Evolutionary conservation across 768 basidiomycete species (phyloP), one percentile per base, ranked within the genome.

Genomic region (Rubroboletus pulcherrimus): DNA sequence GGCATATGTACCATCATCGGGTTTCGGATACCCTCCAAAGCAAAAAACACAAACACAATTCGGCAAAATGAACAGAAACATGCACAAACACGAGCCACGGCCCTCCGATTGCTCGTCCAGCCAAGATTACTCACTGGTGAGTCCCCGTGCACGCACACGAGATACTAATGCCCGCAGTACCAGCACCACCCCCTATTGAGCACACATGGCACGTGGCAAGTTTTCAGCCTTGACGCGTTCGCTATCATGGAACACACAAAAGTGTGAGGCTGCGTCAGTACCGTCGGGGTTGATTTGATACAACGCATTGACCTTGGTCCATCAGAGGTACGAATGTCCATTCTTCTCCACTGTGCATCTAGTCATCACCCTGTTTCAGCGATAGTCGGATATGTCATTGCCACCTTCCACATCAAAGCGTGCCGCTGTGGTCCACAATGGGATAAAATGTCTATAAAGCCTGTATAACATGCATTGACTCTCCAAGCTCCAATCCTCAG

Each of bases 1-100:
- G 66, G 37, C 39, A 63, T 58, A 51, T 58, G 41, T 61, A 61
- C 62, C 58, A 59, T 60, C 21, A 62, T 69, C 63, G 69, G 67
- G 44, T 35, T 44, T 46, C 66, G 66, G 66, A 67, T 54, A 40
- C 35, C 7, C 31, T 29, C 29, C 15, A 19, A 34, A 59, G 40
- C 37, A 48, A 26, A 58, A 48, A 19, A 10, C 24, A 24, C 24
- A 24, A 24, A 24, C 2, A 24, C 24, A 48, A 35, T 7, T n/a
- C 41, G 21, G 52, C 21, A 30, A 41, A 19, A 19, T 6, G 24
- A 6, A 2, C 1, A 3, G 0, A 58, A 65, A 60, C 30, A 55
- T 26, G 19, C 14, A 51, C 56, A 65, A 62, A 62, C 4, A 55
- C 10, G 19, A n/a, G n/a, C n/a, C n/a, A n/a, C n/a, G n/a, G 5